A percentile compares a stretch with the other conserved stretches of the same genome.
These are phyloP conservation scores for Syzygium oleosum DNA, from an alignment of 345 rosid species.

Conservation along the genomic window DNA sequence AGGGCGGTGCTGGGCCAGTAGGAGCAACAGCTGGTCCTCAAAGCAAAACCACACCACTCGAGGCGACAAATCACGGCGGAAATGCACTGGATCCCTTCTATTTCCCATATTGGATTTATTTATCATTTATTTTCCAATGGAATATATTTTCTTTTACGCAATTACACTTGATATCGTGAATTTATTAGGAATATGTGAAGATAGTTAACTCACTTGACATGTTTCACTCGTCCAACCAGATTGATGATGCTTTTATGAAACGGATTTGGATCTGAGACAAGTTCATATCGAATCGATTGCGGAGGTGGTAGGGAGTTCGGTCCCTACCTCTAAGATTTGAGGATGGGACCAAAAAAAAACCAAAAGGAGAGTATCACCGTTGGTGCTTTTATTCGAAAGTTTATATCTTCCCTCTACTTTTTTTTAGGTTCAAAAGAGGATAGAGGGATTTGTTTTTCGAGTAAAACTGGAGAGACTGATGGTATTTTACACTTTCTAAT, in stretches of 20 bases:
- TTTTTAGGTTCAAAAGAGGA: not conserved
- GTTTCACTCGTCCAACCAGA: not conserved
- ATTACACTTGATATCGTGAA: not conserved
- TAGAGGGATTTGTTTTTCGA: not conserved
- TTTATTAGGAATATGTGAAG: not conserved
- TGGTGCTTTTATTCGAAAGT: too few species aligned
- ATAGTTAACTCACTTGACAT: not conserved
- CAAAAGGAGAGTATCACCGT: too few species aligned
- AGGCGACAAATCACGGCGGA: too few species aligned
- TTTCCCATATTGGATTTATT: too few species aligned
- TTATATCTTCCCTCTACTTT: too few species aligned
- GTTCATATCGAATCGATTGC: too few species aligned
- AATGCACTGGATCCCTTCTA: not conserved
- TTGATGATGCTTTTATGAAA: not conserved
- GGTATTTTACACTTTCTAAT: too few species aligned
- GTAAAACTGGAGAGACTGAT: not conserved
- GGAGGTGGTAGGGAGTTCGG: too few species aligned
- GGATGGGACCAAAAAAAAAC: too few species aligned
- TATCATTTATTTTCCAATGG: not conserved
- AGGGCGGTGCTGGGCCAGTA: not conserved
- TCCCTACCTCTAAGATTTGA: too few species aligned
- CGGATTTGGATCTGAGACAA: fast-evolving
- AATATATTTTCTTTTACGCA: fast-evolving
- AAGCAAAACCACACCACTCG: not conserved
- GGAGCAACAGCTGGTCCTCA: not conserved